Base-by-base conservation (phyloP, 2,329 filamentous ascomycete genomes). In the Colletotrichum ledebouriae region DNA sequence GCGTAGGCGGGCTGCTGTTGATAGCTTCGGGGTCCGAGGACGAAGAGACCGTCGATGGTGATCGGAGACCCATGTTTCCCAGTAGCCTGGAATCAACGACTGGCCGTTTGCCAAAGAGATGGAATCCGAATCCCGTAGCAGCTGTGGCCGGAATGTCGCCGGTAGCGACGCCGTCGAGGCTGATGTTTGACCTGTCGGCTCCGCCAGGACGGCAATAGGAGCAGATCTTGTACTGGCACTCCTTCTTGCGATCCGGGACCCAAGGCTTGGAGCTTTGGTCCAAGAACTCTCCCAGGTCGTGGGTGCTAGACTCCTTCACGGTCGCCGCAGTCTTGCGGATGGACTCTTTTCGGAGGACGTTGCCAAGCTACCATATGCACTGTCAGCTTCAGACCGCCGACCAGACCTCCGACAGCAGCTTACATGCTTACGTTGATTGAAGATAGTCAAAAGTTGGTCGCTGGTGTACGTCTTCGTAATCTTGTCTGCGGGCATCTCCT, bases 161-260 rank as follows among this genome's bases (percentile, higher is more conserved):
- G 22, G 83, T 75, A n/a, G 78, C 74, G 22, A 89, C 77, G 4
- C 80, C 83, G 69, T 86, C 75, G 17, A 89, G 76, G 71, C 84
- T 85, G 22, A 89, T 75, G 67, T 78, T 86, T 1, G 82, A 74
- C 33, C 86, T 82, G 13, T 83, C 79, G 22, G 76, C 74, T 29
- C 77, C 80, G 1, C 75, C 76, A 4, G 81, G 81, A 3, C 85
- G 83, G 70, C 87, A 89, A 6, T 65, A 68, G 3, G 82, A 80
- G 69, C 87, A 90, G 47, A 82, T 79, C 67, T 79, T 86, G 76
- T 81, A 84, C 49, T 81, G 79, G 67, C 87, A 89, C 73, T 87
- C 84, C 1, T 79, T 72, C 1, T 73, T 73, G 20, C 74, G 69
- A 42, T 69, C 69, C 17, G 78, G 76, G 6, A 82, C 71, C 82